Conservation (phyloP, 192 early-diverging fungal genomes). For the Rhizoclosmatium sp. region DNA sequence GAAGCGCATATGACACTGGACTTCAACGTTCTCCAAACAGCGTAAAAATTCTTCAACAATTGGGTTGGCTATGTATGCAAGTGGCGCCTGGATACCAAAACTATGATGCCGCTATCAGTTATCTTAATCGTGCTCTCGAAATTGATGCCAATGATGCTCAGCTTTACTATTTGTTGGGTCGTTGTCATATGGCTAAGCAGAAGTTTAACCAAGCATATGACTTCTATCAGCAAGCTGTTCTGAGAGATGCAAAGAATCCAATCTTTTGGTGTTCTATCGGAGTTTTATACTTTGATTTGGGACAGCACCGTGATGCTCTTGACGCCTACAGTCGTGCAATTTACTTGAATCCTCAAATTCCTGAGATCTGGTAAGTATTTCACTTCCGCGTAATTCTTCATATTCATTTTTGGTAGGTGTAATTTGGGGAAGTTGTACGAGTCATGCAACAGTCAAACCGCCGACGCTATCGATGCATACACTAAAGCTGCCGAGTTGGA, state of each 20-base stretch:
- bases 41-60: slow-evolving; percentile 94
- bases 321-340: slow-evolving; percentile 98
- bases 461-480: slow-evolving; percentile 97
- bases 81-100: slow-evolving; percentile 82
- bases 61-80: slow-evolving; percentile 97
- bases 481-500: slow-evolving; percentile 91
- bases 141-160: slow-evolving; percentile 81
- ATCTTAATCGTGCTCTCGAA: slow-evolving; percentile 85
- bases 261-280: slow-evolving; percentile 99
- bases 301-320: slow-evolving; percentile 92
- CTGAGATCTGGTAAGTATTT: slow-evolving; percentile 91
- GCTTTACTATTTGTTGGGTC: slow-evolving; percentile 93
- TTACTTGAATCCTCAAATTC: slow-evolving; percentile 89
- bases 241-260: slow-evolving; percentile 86
- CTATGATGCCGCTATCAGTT: slow-evolving; percentile 82
- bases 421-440: slow-evolving; percentile 97
- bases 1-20: slow-evolving; percentile 93
- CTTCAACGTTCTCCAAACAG: slow-evolving; percentile 89
- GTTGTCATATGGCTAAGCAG: slow-evolving; percentile 95
- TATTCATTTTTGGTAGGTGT: slow-evolving; percentile 56
- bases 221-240: slow-evolving; percentile 96
- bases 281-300: slow-evolving; percentile 96
- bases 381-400: neutral
- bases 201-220: slow-evolving; percentile 96
- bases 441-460: slow-evolving; percentile 95